These are phyloP conservation scores for Platanthera guangdongensis DNA, from an alignment of 106 monocot genomes.

Conservation along the genomic window DNA sequence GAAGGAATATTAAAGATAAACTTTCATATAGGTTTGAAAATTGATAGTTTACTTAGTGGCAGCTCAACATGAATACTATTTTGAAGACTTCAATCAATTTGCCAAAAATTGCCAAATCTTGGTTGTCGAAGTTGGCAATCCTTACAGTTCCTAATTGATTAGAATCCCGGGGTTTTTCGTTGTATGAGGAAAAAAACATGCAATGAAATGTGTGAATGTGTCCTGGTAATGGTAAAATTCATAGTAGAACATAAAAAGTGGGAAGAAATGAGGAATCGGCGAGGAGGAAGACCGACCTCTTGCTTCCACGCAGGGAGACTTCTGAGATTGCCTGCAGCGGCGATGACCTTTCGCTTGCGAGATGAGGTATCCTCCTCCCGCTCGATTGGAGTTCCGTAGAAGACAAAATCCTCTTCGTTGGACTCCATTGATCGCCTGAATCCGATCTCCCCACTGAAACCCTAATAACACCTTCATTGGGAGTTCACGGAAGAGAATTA, in stretches of 20 bases:
- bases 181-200: not conserved
- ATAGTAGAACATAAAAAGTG: not conserved
- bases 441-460: not conserved
- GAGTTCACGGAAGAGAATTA: no score
- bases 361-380: slow-evolving; percentile 92
- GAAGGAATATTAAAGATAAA: not conserved
- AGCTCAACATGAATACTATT: not conserved
- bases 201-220: not conserved
- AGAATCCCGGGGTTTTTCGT: not conserved
- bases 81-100: not conserved
- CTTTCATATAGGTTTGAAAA: not conserved
- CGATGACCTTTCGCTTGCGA: slow-evolving; percentile 77
- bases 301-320: slow-evolving; percentile 87
- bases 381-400: slow-evolving; percentile 81
- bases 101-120: not conserved
- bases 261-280: not conserved
- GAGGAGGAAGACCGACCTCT: slow-evolving; percentile 38
- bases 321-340: slow-evolving; percentile 73
- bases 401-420: slow-evolving; percentile 72
- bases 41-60: not conserved
- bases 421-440: slow-evolving; percentile 12
- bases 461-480: not conserved
- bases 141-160: not conserved
- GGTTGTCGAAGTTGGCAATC: not conserved
- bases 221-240: not conserved